Conservation (phyloP, 1,284 basidiomycete genomes). For the Chalciporus sp. region DNA sequence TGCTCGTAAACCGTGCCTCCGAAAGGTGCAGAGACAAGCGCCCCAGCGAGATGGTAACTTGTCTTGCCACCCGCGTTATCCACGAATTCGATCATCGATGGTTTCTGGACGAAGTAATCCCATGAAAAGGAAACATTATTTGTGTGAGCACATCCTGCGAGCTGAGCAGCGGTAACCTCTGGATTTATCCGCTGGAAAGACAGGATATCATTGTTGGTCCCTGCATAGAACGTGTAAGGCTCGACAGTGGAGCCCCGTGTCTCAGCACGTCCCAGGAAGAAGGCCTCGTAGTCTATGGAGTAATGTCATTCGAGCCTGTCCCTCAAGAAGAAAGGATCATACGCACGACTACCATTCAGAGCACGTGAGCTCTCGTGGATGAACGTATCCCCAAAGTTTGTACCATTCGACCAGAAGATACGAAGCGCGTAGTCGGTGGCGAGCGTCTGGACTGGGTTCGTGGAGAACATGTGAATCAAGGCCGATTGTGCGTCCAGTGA, state of each 20-base stretch:
- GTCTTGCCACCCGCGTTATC: conserved; percentile 12
- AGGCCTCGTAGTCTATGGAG: conserved; percentile 8
- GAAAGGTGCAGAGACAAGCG: neutral
- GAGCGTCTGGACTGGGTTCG: conserved; percentile 8
- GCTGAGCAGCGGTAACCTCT: conserved; percentile 6
- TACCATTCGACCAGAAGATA: conserved; percentile 3
- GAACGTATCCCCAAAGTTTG: conserved; percentile 4
- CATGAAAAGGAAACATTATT: conserved; percentile 7
- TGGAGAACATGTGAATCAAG: conserved; percentile 16
- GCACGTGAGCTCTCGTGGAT: conserved; percentile 9
- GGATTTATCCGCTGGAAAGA: conserved; percentile 2
- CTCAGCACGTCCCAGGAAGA: conserved; percentile 17
- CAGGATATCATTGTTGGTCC: conserved; percentile 12
- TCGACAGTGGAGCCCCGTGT: neutral
- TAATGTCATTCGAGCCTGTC: neutral
- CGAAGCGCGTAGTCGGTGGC: conserved; percentile 10
- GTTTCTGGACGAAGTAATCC: conserved; percentile 4
- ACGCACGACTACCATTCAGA: conserved; percentile 10
- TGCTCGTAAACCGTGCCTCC: neutral
- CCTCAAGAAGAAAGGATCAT: neutral
- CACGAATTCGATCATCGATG: neutral
- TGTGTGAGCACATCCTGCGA: conserved; percentile 8
- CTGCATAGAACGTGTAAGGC: conserved; percentile 12
- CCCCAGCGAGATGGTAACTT: conserved; percentile 1
- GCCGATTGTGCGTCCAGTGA: conserved; percentile 4